These are phyloP conservation scores for Pseudohyphozyma bogoriensis DNA, from an alignment of 768 basidiomycete species.

Conservation along the genomic window DNA sequence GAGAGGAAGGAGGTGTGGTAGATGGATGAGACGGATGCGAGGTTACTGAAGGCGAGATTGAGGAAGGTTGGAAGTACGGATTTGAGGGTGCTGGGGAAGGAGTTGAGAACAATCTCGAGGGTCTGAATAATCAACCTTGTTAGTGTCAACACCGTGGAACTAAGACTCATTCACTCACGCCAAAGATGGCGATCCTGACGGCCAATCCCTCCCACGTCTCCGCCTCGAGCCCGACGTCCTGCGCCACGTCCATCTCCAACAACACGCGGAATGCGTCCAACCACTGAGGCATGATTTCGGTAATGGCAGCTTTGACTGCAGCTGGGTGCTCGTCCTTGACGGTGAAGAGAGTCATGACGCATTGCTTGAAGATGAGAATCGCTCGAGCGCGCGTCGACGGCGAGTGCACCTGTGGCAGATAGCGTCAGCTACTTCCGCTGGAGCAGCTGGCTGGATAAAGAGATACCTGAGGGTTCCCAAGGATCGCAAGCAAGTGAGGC, in stretches of 20 bases:
- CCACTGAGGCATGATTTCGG: slow-evolving; percentile 77
- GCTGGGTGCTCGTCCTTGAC: slow-evolving; percentile 87
- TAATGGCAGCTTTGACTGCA: slow-evolving; percentile 70
- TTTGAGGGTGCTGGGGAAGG: slow-evolving; percentile 65
- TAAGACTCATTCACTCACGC: slow-evolving; percentile 55
- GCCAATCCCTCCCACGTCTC: slow-evolving; percentile 71
- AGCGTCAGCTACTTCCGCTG: too few species aligned
- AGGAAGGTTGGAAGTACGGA: slow-evolving; percentile 41
- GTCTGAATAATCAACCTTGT: slow-evolving; percentile 46
- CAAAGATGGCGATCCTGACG: slow-evolving; percentile 73
- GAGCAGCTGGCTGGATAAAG: background rate
- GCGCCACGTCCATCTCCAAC: slow-evolving; percentile 52
- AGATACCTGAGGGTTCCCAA: slow-evolving; percentile 61
- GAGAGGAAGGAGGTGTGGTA: slow-evolving; percentile 39
- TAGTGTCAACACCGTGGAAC: background rate
- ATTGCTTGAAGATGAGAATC: slow-evolving; percentile 80
- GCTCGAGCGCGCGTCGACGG: slow-evolving; percentile 74
- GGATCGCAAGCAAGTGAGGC: slow-evolving; percentile 69
- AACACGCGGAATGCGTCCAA: slow-evolving; percentile 77
- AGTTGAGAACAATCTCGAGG: slow-evolving; percentile 63
- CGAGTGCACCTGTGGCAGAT: slow-evolving; percentile 49
- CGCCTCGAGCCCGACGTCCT: slow-evolving; percentile 49
- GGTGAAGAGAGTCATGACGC: slow-evolving; percentile 80
- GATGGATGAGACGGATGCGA: slow-evolving; percentile 49
- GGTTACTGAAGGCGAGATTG: slow-evolving; percentile 38